These are phyloP conservation scores for Paspalum notatum DNA, from an alignment of 176 grass and related monocot species.

Conservation along the genomic window DNA sequence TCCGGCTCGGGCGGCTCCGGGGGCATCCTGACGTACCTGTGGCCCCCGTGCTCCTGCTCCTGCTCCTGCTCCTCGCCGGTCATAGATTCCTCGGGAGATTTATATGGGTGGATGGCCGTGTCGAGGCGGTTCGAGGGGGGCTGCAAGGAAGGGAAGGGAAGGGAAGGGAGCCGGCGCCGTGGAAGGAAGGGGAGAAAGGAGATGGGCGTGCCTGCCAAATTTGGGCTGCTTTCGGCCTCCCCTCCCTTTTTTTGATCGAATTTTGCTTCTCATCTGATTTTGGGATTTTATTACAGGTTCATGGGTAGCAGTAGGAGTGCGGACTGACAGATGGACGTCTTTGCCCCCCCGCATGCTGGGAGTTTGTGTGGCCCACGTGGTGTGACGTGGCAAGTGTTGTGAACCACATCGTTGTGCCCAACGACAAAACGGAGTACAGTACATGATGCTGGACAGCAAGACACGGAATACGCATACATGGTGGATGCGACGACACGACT, in stretches of 20 bases:
- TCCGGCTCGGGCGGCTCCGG: conserved; percentile 27
- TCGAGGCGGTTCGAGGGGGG: background rate
- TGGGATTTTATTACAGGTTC: background rate
- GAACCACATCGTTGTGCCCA: background rate
- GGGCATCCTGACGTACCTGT: conserved; percentile 42
- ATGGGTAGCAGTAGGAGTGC: background rate
- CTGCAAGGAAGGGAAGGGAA: background rate
- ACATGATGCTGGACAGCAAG: no score
- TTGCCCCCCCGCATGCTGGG: background rate
- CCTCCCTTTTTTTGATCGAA: background rate
- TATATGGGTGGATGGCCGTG: background rate
- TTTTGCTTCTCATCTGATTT: background rate
- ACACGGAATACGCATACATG: background rate
- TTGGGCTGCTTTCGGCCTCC: background rate
- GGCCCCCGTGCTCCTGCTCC: conserved; percentile 17
- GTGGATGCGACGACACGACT: background rate
- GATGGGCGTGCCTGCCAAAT: background rate
- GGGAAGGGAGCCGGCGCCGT: background rate
- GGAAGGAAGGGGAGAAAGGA: background rate
- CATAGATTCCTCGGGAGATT: conserved; percentile 18
- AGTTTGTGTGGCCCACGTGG: background rate
- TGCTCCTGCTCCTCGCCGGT: background rate
- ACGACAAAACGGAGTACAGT: no score
- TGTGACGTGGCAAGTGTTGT: background rate
- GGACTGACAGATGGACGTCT: background rate